Conservation (phyloP, 2,329 filamentous ascomycete species). For the Fonsecaea pedrosoi region DNA sequence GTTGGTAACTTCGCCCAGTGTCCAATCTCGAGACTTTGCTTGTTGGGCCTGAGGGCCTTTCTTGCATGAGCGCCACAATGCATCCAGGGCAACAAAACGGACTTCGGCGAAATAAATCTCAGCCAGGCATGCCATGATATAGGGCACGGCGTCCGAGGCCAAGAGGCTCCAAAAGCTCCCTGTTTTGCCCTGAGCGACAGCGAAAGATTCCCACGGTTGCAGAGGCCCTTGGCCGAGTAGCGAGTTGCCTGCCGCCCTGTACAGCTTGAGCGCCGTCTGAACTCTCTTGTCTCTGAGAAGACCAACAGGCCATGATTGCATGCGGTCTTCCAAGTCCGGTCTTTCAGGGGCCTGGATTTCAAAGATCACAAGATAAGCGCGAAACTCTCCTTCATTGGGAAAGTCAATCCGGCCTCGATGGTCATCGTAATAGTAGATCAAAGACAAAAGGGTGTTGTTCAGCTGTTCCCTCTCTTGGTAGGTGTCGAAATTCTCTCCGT, state of each 20-base stretch:
- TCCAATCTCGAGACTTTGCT: slow-evolving; percentile 63
- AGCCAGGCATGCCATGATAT: slow-evolving; percentile 68
- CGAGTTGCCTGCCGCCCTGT: slow-evolving; percentile 62
- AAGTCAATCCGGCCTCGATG: slow-evolving; percentile 57
- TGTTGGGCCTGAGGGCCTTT: slow-evolving; percentile 56
- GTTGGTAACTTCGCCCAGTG: slow-evolving; percentile 57
- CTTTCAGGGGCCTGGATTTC: slow-evolving; percentile 57
- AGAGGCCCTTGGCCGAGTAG: slow-evolving; percentile 60
- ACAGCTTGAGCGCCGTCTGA: slow-evolving; percentile 63
- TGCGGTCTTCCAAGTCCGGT: slow-evolving; percentile 63
- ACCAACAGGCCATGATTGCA: slow-evolving; percentile 61
- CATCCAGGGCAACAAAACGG: slow-evolving; percentile 62
- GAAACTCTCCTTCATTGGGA: slow-evolving; percentile 68
- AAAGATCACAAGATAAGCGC: slow-evolving; percentile 66
- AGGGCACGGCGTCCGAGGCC: slow-evolving; percentile 62
- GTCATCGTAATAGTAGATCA: slow-evolving; percentile 68
- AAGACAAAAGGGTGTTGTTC: slow-evolving; percentile 66
- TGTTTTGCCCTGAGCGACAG: slow-evolving; percentile 65
- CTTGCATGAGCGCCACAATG: slow-evolving; percentile 62
- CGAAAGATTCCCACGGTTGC: slow-evolving; percentile 56
- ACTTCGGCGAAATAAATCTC: slow-evolving; percentile 68
- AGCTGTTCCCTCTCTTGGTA: slow-evolving; percentile 70
- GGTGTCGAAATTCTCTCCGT: slow-evolving; percentile 60
- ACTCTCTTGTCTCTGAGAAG: slow-evolving; percentile 61
- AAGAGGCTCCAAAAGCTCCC: slow-evolving; percentile 64